These are phyloP conservation scores for Arthrobotrys megalospora DNA, from an alignment of 2,329 filamentous ascomycete genomes.

Conservation along the genomic window DNA sequence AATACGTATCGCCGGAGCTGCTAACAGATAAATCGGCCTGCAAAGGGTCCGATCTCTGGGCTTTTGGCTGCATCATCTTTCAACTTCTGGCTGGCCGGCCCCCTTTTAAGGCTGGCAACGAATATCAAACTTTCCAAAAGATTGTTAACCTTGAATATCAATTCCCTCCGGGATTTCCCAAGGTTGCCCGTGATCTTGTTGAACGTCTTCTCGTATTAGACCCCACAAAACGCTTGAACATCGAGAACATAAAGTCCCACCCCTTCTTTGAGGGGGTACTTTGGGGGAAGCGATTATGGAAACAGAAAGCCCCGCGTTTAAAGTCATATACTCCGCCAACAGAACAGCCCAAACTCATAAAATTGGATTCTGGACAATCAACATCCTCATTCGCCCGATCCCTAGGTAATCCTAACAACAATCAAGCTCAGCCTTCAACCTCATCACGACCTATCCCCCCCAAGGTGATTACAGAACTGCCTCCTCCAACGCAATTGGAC, in stretches of 20 bases:
- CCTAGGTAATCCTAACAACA: conserved; percentile 65
- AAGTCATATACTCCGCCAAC: conserved; percentile 85
- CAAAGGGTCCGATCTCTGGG: conserved; percentile 98
- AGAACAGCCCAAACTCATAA: conserved; percentile 81
- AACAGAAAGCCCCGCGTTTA: conserved; percentile 86
- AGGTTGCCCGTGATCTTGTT: conserved; percentile 87
- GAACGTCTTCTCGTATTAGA: conserved; percentile 92
- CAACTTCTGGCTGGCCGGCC: conserved; percentile 95
- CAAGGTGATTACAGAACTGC: conserved; percentile 91
- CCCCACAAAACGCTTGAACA: conserved; percentile 83
- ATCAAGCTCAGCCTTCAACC: conserved; percentile 66
- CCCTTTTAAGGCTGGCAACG: conserved; percentile 94
- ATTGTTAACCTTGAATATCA: conserved; percentile 95
- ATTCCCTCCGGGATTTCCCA: conserved; percentile 89
- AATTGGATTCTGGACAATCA: conserved; percentile 74
- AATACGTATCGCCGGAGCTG: conserved; percentile 98
- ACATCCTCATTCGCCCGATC: conserved; percentile 63
- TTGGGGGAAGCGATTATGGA: conserved; percentile 90
- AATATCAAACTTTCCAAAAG: conserved; percentile 98
- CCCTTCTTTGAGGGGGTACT: conserved; percentile 90
- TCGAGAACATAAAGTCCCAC: conserved; percentile 97
- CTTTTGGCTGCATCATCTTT: conserved; percentile 97
- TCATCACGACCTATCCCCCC: conserved; percentile 75
- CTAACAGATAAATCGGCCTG: conserved; percentile 96
- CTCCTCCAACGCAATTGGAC: conserved; percentile 95